A percentile compares a stretch with the other conserved stretches of the same genome.
Conservation (phyloP, 2,329 filamentous ascomycete genomes). For the Boeremia exigua region DNA sequence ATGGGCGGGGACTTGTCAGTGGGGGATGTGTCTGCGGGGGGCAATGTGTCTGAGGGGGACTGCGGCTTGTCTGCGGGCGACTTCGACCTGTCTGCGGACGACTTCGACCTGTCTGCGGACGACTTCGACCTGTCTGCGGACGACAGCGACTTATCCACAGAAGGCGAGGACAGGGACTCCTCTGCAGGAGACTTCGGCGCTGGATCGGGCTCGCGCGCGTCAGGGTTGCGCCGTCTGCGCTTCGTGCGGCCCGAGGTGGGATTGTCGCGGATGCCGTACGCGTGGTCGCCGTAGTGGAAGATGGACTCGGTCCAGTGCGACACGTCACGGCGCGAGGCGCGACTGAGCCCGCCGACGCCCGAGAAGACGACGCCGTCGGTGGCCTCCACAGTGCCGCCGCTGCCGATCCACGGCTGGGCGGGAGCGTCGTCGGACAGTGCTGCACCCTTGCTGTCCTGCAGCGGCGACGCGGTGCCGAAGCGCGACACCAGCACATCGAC, state of each 20-base stretch:
- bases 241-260: conserved; percentile 69
- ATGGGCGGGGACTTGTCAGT: conserved; percentile 44
- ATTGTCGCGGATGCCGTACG: conserved; percentile 85
- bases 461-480: conserved; percentile 68
- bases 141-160: too few species aligned
- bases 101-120: too few species aligned
- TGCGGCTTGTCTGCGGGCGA: neutral
- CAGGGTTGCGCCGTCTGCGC: conserved; percentile 51
- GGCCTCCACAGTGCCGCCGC: conserved; percentile 68
- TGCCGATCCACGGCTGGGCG: conserved; percentile 73
- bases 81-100: neutral
- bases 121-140: neutral
- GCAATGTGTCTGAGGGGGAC: conserved; percentile 6
- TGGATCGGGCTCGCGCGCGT: too few species aligned
- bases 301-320: conserved; percentile 89
- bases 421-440: conserved; percentile 26
- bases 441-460: conserved; percentile 34
- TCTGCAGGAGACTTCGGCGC: too few species aligned
- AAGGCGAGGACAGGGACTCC: too few species aligned
- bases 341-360: conserved; percentile 75
- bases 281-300: conserved; percentile 80
- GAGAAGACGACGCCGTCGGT: conserved; percentile 88
- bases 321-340: conserved; percentile 72
- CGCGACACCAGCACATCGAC: conserved; percentile 87
- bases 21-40: conserved; percentile 10